Percentiles rank a stretch among this genome's conserved stretches.
Conservation (phyloP, 768 basidiomycete genomes). For the Leccinum disarticulatum region DNA sequence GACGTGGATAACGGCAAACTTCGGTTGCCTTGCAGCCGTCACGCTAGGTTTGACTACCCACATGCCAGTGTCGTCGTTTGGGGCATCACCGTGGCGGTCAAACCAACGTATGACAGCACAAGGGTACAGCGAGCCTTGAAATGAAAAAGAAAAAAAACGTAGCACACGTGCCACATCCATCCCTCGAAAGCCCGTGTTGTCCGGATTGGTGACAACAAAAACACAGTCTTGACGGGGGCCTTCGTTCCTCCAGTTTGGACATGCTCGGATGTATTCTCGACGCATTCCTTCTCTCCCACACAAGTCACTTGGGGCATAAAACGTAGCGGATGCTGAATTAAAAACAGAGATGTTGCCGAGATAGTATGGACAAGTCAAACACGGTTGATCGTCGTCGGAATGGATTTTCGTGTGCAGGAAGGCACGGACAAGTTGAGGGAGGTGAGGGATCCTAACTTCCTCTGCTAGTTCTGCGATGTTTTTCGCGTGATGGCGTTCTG, state of each 20-base stretch:
- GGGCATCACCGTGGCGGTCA: neutral
- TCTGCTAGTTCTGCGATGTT: neutral
- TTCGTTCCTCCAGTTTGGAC: neutral
- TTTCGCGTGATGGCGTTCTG: neutral
- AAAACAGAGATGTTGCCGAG: neutral
- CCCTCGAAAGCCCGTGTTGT: neutral
- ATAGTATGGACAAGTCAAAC: neutral
- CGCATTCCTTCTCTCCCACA: neutral
- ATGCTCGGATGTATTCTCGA: neutral
- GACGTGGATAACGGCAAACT: no score
- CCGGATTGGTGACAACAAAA: neutral
- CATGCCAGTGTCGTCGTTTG: neutral
- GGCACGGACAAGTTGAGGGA: neutral
- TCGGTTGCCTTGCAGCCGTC: no score
- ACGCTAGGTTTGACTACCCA: no score
- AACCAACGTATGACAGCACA: neutral
- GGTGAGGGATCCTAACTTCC: neutral
- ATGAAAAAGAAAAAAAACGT: neutral
- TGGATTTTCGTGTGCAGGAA: neutral
- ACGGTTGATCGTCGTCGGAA: neutral
- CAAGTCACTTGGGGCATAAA: neutral
- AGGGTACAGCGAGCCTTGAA: neutral
- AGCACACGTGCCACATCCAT: neutral
- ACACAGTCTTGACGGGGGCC: neutral
- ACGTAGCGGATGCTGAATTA: neutral